Evolutionary conservation across 176 grass and related monocot species (phyloP), one percentile per base, ranked within the genome.

Genomic region (Avena sativa): DNA sequence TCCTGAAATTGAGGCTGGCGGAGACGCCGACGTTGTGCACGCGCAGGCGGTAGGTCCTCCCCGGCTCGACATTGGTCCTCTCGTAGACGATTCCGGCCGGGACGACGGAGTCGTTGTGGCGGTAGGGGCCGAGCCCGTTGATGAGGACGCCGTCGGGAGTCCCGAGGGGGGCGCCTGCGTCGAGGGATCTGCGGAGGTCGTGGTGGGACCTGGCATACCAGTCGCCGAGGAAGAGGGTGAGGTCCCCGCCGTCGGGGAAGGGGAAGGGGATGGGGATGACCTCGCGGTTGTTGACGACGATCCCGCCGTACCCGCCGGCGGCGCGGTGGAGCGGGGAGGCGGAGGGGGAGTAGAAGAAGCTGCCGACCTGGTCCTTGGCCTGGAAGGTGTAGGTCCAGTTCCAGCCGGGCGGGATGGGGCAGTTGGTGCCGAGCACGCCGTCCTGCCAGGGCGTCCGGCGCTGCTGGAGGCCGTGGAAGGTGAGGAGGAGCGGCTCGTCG

Each of bases 351-450:
- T 98, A 98, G 93, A 91, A 94, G 93, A 92, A 98, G 87, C 62
- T 98, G 43, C 96, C 96, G 38, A 98, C 92, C 89, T 98, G 93
- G 68, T 98, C 96, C 90, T 98, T 95, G 38, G 94, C 93, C 87
- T 98, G 96, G 83, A 98, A 96, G 25, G 63, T 47, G 67, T 98
- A 98, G 17, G 92, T 98, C 96, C 92, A 98, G 81, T 98, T 98
- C 96, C 92, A 98, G 12, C 92, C 92, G 14, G 90, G 2, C 2
- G 96, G 96, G 53, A 98, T 85, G 50, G 93, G 89, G 87, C 93
- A 98, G 82, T 94, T 98, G 79, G 92, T 98, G 70, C 90, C 93
- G 43, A 82, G 68, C 44, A 98, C 93, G 87, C 93, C 96, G 84
- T 98, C 96, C 89, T 94, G 92, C 96, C 93, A 98, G 52, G 92